These are phyloP conservation scores for Pterulicium gracile DNA, from an alignment of 1,284 basidiomycete genomes.

Conservation along the genomic window DNA sequence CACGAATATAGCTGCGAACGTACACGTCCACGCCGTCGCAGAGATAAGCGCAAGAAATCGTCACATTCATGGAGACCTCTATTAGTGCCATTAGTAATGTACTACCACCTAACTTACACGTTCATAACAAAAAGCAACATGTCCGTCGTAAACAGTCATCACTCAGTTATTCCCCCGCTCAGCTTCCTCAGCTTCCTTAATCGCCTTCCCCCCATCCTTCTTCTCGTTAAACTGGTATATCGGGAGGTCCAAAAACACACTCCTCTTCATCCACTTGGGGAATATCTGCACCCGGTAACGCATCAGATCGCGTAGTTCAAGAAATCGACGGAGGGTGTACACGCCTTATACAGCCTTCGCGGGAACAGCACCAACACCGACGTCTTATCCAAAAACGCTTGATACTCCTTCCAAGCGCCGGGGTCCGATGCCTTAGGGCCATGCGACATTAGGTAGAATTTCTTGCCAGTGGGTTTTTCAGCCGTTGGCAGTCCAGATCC, in stretches of 20 bases:
- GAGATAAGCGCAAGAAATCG: too few species aligned
- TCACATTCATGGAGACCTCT: too few species aligned
- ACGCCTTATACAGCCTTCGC: slow-evolving; percentile 39
- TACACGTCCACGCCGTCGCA: too few species aligned
- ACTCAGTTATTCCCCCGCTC: not conserved
- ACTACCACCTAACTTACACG: too few species aligned
- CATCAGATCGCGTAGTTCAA: not conserved
- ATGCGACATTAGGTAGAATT: slow-evolving; percentile 51
- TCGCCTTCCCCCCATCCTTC: slow-evolving; percentile 35
- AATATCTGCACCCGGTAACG: slow-evolving; percentile 19
- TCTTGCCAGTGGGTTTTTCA: slow-evolving; percentile 61
- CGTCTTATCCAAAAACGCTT: slow-evolving; percentile 46
- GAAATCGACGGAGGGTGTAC: not conserved
- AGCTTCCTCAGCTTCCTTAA: slow-evolving; percentile 24
- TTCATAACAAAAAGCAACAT: too few species aligned
- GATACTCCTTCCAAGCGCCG: slow-evolving; percentile 45
- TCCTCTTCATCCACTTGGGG: slow-evolving; percentile 45
- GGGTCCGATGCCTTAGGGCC: slow-evolving; percentile 21
- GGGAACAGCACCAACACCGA: slow-evolving; percentile 61
- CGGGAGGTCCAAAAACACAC: slow-evolving; percentile 52
- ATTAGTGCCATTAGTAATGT: too few species aligned
- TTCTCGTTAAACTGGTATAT: slow-evolving; percentile 50
- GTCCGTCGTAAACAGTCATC: too few species aligned
- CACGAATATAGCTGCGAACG: too few species aligned
- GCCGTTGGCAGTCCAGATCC: slow-evolving; percentile 63